Conservation (phyloP, 2,329 filamentous ascomycete species). For the Fusarium lyarnte region DNA sequence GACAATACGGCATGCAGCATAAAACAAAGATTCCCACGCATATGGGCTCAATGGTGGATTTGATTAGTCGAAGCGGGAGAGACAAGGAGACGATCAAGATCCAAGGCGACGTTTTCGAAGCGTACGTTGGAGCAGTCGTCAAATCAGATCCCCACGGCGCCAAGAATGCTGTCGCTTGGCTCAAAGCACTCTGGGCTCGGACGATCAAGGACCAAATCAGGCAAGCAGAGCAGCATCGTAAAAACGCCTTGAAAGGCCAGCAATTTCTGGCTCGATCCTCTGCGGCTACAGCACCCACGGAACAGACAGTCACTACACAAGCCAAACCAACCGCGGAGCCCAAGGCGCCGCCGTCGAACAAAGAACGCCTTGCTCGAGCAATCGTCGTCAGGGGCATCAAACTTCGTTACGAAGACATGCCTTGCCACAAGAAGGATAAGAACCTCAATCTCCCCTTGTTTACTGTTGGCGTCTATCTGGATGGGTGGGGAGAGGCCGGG, state of each 20-base stretch:
- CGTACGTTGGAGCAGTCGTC: constrained; percentile 84
- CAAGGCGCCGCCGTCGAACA: constrained; percentile 24
- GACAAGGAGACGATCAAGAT: constrained; percentile 74
- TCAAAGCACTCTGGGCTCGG: constrained; percentile 78
- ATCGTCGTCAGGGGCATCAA: constrained; percentile 67
- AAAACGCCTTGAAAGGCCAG: background rate
- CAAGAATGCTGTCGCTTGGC: constrained; percentile 71
- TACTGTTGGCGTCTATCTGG: constrained; percentile 71
- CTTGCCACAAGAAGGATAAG: constrained; percentile 62
- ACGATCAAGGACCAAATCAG: constrained; percentile 66
- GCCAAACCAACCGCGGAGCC: background rate
- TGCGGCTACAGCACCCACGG: background rate
- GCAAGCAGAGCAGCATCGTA: constrained; percentile 49
- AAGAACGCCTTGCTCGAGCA: constrained; percentile 44
- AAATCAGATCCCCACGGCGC: constrained; percentile 75
- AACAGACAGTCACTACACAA: background rate
- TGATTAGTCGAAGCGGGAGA: constrained; percentile 46
- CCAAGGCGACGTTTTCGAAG: constrained; percentile 88
- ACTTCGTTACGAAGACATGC: constrained; percentile 69
- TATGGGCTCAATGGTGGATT: constrained; percentile 44
- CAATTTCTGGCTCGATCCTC: background rate
- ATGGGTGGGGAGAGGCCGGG: constrained; percentile 73
- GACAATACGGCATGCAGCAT: constrained; percentile 75
- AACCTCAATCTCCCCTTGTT: constrained; percentile 65
- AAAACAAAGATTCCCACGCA: constrained; percentile 66